phyloP scores from a whole-genome alignment of 495 filamentous ascomycete species.

The Penicillium ucsense region DNA sequence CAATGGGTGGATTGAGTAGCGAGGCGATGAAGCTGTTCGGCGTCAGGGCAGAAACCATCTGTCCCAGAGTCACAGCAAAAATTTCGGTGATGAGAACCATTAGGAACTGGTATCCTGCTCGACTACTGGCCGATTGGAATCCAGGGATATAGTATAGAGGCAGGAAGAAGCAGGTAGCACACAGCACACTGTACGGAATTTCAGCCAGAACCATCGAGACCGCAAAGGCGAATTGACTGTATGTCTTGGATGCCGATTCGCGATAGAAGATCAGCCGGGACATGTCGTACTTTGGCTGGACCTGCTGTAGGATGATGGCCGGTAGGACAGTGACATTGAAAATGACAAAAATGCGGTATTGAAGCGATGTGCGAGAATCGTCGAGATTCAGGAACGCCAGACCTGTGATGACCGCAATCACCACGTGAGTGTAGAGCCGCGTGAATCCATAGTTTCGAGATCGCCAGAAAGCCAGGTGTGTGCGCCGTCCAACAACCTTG shows the following conservation, averaged over 20 bases:
- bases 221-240: constrained; percentile 62
- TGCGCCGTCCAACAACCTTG: constrained; percentile 52
- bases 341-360: constrained; percentile 74
- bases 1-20: constrained; percentile 66
- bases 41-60: constrained; percentile 58
- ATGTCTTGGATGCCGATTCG: constrained; percentile 69
- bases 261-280: constrained; percentile 70
- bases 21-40: constrained; percentile 62
- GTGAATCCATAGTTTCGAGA: constrained; percentile 71
- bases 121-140: constrained; percentile 40
- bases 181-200: constrained; percentile 65
- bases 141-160: constrained; percentile 68
- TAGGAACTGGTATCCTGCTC: constrained; percentile 75
- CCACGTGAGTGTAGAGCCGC: constrained; percentile 64
- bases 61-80: constrained; percentile 65
- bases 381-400: constrained; percentile 63
- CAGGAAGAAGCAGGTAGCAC: constrained; percentile 64
- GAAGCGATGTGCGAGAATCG: constrained; percentile 55
- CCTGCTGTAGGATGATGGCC: constrained; percentile 65
- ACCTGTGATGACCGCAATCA: constrained; percentile 64
- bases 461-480: constrained; percentile 61
- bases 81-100: constrained; percentile 70
- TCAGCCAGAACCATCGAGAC: constrained; percentile 64
- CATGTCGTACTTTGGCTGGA: constrained; percentile 68
- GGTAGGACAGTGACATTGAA: constrained; percentile 74